Evolutionary conservation across 352 stramenopile genomes (phyloP).

Genomic region (Phytopythium mirpurense): DNA sequence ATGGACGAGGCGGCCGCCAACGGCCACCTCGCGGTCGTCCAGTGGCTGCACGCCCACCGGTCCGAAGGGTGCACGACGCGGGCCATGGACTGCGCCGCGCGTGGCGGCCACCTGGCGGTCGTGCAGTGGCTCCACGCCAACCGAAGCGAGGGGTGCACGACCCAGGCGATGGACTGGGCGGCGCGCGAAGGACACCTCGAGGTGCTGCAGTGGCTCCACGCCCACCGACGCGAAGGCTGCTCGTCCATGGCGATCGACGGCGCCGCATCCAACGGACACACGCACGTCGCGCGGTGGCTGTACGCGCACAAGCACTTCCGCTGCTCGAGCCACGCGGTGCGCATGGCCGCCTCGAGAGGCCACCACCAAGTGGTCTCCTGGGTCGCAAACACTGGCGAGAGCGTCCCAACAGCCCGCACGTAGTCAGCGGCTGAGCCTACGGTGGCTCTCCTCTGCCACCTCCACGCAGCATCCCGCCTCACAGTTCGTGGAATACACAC

Average conservation of each 20-base stretch:
- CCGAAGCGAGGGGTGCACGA: slow-evolving; percentile 48
- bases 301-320: slow-evolving; percentile 1
- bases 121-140: slow-evolving; percentile 57
- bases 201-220: slow-evolving; percentile 1
- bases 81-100: not conserved
- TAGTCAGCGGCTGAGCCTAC: no score
- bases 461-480: no score
- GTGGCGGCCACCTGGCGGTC: slow-evolving; percentile 29
- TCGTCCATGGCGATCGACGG: slow-evolving; percentile 3
- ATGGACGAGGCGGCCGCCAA: slow-evolving; percentile 2
- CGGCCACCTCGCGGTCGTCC: slow-evolving; percentile 3
- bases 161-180: not conserved
- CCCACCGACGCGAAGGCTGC: slow-evolving; percentile 1
- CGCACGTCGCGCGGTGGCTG: not conserved
- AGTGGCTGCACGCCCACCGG: not conserved
- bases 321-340: not conserved
- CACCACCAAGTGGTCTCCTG: not conserved
- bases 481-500: no score
- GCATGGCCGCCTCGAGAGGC: not conserved
- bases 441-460: no score
- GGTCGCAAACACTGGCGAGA: not conserved
- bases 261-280: slow-evolving; percentile 1
- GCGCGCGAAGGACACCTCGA: not conserved
- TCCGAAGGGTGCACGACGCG: not conserved
- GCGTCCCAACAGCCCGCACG: no score